phyloP scores from a whole-genome alignment of 1,139 yeast genomes.

The Diutina rugosa region DNA sequence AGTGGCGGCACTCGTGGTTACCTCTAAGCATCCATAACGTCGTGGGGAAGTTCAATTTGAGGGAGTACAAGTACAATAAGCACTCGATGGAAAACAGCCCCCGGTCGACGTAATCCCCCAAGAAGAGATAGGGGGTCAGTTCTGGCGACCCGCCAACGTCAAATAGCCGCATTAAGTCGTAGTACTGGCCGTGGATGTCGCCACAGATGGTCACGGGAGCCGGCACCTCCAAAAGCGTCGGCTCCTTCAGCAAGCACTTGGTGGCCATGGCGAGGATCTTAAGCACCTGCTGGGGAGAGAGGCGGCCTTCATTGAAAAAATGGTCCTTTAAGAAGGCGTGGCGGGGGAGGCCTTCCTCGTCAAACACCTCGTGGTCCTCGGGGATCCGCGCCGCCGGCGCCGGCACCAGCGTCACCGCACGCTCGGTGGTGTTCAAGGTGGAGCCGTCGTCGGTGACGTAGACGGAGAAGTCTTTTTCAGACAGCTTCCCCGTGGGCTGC shows the following conservation, averaged over 20 bases:
- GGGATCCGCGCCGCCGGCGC: conserved; percentile 65
- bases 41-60: conserved; percentile 67
- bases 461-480: conserved; percentile 31
- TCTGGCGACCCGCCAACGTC: conserved; percentile 92
- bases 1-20: conserved; percentile 89
- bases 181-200: conserved; percentile 92
- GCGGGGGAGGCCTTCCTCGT: conserved; percentile 55
- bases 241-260: conserved; percentile 52
- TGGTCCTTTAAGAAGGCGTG: conserved; percentile 61
- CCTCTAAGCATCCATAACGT: conserved; percentile 83
- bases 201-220: conserved; percentile 97
- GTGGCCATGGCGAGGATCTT: conserved; percentile 62
- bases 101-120: conserved; percentile 95
- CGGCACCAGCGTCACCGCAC: conserved; percentile 51
- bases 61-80: conserved; percentile 63
- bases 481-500: conserved; percentile 4
- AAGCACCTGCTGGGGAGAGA: conserved; percentile 60
- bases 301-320: conserved; percentile 70
- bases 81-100: conserved; percentile 91
- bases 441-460: conserved; percentile 64
- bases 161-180: conserved; percentile 78
- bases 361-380: conserved; percentile 54
- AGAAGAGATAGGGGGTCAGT: conserved; percentile 62
- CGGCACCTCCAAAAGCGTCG: conserved; percentile 67
- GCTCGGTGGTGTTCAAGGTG: conserved; percentile 47